phyloP scores from a whole-genome alignment of 495 filamentous ascomycete genomes.

The Penicillium arizonense region DNA sequence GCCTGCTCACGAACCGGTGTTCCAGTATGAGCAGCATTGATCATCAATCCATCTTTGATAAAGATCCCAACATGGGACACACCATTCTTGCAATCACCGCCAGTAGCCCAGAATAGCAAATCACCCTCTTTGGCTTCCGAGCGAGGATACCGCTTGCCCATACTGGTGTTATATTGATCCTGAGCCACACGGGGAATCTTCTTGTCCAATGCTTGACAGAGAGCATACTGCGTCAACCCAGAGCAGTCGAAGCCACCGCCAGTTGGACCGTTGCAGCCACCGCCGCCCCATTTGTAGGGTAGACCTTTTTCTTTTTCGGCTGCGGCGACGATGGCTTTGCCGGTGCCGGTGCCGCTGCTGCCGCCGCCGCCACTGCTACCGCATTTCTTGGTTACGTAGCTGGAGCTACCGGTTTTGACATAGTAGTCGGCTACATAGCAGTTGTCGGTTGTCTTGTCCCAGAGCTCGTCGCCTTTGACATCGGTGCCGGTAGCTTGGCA shows the following conservation, averaged over 20 bases:
- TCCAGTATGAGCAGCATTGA: slow-evolving; percentile 18
- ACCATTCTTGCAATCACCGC: slow-evolving; percentile 11
- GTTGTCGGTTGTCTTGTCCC: slow-evolving; percentile 18
- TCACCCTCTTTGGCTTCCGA: slow-evolving; percentile 15
- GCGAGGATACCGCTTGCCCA: slow-evolving; percentile 13
- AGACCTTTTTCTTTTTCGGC: slow-evolving; percentile 19
- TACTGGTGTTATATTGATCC: slow-evolving; percentile 11
- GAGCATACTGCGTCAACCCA: slow-evolving; percentile 16
- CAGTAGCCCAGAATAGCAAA: slow-evolving; percentile 18
- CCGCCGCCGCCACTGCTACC: not conserved
- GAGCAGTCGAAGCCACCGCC: slow-evolving; percentile 18
- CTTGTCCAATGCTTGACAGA: slow-evolving; percentile 16
- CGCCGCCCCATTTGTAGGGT: slow-evolving; percentile 17
- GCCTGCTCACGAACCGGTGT: slow-evolving; percentile 18
- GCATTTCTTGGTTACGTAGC: slow-evolving; percentile 13
- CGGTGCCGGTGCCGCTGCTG: slow-evolving; percentile 2
- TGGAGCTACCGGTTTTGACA: slow-evolving; percentile 14
- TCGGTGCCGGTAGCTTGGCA: slow-evolving; percentile 13
- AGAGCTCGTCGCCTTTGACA: slow-evolving; percentile 13
- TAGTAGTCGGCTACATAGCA: slow-evolving; percentile 21
- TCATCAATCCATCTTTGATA: slow-evolving; percentile 15
- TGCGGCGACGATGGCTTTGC: slow-evolving; percentile 11
- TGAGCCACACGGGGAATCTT: slow-evolving; percentile 16
- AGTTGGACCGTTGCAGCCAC: slow-evolving; percentile 10
- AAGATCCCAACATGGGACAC: slow-evolving; percentile 18